phyloP scores from a whole-genome alignment of 2,329 filamentous ascomycete species.

The Ploettnerulaceae sp. region DNA sequence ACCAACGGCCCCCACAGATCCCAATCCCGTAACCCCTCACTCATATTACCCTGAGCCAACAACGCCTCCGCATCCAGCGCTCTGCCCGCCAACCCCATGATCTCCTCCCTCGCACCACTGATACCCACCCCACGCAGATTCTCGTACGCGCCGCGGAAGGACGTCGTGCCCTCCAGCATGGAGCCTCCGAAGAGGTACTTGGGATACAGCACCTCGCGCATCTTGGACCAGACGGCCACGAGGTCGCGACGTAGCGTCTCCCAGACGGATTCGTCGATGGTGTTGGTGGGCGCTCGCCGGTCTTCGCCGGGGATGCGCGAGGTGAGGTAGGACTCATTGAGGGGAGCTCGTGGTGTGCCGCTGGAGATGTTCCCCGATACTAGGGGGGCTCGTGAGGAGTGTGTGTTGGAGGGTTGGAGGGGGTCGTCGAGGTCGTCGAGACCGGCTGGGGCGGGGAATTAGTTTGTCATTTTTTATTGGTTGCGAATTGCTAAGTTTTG shows the following conservation, averaged over 20 bases:
- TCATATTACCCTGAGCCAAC: slow-evolving; percentile 66
- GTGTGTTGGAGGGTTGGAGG: slow-evolving; percentile 66
- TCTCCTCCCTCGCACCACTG: slow-evolving; percentile 55
- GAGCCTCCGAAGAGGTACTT: slow-evolving; percentile 79
- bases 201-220: slow-evolving; percentile 94
- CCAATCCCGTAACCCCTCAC: slow-evolving; percentile 88
- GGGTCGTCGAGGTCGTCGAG: slow-evolving; percentile 85
- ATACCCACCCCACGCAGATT: slow-evolving; percentile 56
- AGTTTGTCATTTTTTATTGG: too few relatives aligned
- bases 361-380: slow-evolving; percentile 70
- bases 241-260: slow-evolving; percentile 91
- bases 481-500: too few relatives aligned
- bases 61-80: slow-evolving; percentile 60
- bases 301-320: slow-evolving; percentile 90
- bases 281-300: slow-evolving; percentile 81
- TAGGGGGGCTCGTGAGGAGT: slow-evolving; percentile 71
- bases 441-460: slow-evolving; percentile 21
- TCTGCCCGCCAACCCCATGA: slow-evolving; percentile 55
- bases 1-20: slow-evolving; percentile 96
- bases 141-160: slow-evolving; percentile 56
- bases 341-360: slow-evolving; percentile 45
- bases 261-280: slow-evolving; percentile 97
- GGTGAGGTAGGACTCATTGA: slow-evolving; percentile 79
- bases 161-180: slow-evolving; percentile 54
- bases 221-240: slow-evolving; percentile 92